phyloP scores from a whole-genome alignment of 2,329 filamentous ascomycete genomes.

The Myriangium duriaei region DNA sequence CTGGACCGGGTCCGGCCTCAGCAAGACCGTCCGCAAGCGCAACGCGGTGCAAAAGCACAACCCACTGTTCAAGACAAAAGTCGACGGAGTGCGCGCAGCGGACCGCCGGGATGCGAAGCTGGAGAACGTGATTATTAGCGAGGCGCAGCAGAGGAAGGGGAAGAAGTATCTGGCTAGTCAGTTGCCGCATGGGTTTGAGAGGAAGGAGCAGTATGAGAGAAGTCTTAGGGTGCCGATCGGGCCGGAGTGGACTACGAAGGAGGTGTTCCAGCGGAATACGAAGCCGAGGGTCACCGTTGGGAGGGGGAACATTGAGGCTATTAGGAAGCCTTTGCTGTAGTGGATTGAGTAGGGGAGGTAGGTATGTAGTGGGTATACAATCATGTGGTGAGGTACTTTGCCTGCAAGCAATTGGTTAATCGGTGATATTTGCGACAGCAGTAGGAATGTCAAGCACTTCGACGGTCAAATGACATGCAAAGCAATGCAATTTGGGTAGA shows the following conservation, averaged over 20 bases:
- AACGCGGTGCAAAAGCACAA: conserved; percentile 39
- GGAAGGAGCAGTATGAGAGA: conserved; percentile 76
- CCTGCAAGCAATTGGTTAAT: too few species aligned
- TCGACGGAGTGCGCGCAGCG: conserved; percentile 61
- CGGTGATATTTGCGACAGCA: too few species aligned
- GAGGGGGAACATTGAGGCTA: conserved; percentile 77
- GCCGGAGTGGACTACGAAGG: conserved; percentile 93
- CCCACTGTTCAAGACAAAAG: conserved; percentile 46
- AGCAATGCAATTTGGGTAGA: too few species aligned
- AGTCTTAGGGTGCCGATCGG: conserved; percentile 77
- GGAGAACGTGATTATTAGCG: conserved; percentile 77
- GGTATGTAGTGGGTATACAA: too few species aligned
- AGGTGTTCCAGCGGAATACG: conserved; percentile 77
- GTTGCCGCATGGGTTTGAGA: conserved; percentile 85
- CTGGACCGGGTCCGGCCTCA: conserved; percentile 78
- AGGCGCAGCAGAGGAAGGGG: conserved; percentile 86
- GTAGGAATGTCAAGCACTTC: too few species aligned
- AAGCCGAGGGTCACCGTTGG: conserved; percentile 86
- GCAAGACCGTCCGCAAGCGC: conserved; percentile 52
- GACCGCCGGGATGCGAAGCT: conserved; percentile 73
- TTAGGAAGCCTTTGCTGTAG: conserved; percentile 60
- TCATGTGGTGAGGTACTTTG: too few species aligned
- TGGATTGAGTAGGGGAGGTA: not conserved
- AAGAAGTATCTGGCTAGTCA: conserved; percentile 72
- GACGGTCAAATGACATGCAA: too few species aligned